phyloP scores from a whole-genome alignment of 805 yeast species.

The Barnettozyma wickerhamii region DNA sequence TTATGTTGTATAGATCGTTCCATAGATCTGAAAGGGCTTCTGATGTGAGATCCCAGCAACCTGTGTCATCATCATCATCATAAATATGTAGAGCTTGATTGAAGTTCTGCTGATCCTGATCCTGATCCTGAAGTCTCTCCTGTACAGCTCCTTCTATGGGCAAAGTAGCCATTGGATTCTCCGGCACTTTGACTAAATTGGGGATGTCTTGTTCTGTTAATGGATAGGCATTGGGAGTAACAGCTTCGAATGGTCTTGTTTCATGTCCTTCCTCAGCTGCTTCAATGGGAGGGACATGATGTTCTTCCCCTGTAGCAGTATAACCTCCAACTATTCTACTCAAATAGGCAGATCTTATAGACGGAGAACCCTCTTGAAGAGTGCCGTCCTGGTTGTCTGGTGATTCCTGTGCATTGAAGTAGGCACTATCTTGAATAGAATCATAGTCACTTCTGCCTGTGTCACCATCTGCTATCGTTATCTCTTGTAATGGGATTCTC shows the following conservation, averaged over 20 bases:
- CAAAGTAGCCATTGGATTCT: neutral
- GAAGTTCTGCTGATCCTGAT: neutral
- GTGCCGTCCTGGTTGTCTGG: neutral
- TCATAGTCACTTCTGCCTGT: neutral
- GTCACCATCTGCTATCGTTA: neutral
- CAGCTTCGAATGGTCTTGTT: neutral
- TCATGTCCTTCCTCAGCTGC: neutral
- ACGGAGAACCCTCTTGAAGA: slow-evolving; percentile 6
- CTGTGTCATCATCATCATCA: slow-evolving; percentile 3
- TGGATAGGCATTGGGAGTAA: slow-evolving; percentile 11
- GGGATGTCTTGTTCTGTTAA: slow-evolving; percentile 10
- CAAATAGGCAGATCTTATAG: slow-evolving; percentile 8
- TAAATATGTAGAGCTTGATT: neutral
- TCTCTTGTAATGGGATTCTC: too few species aligned
- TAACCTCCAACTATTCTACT: neutral
- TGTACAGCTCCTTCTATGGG: too few species aligned
- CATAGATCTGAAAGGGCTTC: slow-evolving; percentile 7
- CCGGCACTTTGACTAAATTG: neutral
- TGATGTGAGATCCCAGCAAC: slow-evolving; percentile 7
- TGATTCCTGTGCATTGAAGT: slow-evolving; percentile 2
- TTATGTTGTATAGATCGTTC: slow-evolving; percentile 4
- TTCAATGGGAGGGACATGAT: too few species aligned
- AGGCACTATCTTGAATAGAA: slow-evolving; percentile 11
- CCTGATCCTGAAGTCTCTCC: neutral
- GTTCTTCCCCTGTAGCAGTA: too few species aligned